Conservation (phyloP, 208 protist genomes). For the Trypanosoma rangeli region DNA sequence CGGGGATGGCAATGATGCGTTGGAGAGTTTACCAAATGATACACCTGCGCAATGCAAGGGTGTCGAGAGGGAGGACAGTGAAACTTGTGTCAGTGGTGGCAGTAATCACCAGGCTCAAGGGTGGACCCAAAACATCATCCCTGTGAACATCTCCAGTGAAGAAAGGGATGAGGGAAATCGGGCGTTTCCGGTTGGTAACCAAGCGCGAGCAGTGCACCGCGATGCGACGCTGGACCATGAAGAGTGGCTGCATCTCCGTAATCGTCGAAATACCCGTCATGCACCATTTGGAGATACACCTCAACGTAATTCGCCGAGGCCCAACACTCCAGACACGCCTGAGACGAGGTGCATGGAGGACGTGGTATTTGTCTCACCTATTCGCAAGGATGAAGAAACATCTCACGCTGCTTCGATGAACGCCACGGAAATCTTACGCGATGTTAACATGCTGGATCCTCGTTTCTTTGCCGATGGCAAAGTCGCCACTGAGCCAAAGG, state of each 20-base stretch:
- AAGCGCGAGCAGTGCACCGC: slow-evolving; percentile 4
- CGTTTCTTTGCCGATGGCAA: not conserved
- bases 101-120: not conserved
- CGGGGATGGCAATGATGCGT: not conserved
- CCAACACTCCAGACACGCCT: not conserved
- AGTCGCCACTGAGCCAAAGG: not conserved
- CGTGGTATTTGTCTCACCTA: slow-evolving; percentile 20
- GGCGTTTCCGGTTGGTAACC: not conserved
- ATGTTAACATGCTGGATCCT: slow-evolving; percentile 4
- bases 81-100: not conserved
- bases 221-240: slow-evolving; percentile 26
- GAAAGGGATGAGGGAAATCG: not conserved
- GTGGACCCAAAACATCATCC: not conserved
- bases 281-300: slow-evolving; percentile 18
- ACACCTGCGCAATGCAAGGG: not conserved
- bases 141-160: not conserved
- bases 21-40: not conserved
- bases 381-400: slow-evolving; percentile 16
- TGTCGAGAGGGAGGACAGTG: too few species aligned
- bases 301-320: not conserved
- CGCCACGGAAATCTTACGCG: slow-evolving; percentile 17
- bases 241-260: slow-evolving; percentile 24
- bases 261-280: not conserved
- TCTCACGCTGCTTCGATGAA: slow-evolving; percentile 15
- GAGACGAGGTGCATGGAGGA: not conserved